These are phyloP conservation scores for Plasmodium malariae DNA, from an alignment of 169 alveolate genomes.

Conservation along the genomic window DNA sequence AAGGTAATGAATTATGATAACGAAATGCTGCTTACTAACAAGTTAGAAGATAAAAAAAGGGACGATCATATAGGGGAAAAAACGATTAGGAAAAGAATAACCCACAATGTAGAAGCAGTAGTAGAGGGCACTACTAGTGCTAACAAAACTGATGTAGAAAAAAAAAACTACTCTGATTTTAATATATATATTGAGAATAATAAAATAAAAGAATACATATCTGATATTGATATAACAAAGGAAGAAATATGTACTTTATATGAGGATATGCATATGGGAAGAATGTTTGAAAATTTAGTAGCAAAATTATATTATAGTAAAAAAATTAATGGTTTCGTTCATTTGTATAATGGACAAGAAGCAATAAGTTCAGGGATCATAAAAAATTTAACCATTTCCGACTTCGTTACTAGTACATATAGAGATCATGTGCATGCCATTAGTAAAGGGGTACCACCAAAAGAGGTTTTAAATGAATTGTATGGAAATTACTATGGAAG, in stretches of 20 bases:
- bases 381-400: constrained; percentile 88
- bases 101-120: too few species aligned
- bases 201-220: constrained; percentile 25
- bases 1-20: too few species aligned
- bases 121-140: background rate
- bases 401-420: constrained; percentile 90
- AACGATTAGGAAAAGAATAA: background rate
- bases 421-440: constrained; percentile 92
- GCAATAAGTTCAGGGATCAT: constrained; percentile 90
- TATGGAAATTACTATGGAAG: constrained; percentile 91
- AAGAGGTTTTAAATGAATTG: constrained; percentile 89
- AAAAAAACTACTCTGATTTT: constrained; percentile 6
- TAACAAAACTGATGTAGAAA: background rate
- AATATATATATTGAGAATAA: constrained; percentile 46
- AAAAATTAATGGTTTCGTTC: constrained; percentile 91
- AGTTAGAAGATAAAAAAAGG: background rate
- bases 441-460: constrained; percentile 89
- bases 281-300: constrained; percentile 90
- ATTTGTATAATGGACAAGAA: constrained; percentile 91
- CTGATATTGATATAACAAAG: constrained; percentile 64
- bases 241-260: constrained; percentile 86
- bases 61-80: background rate
- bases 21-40: too few species aligned
- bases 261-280: constrained; percentile 87
- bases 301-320: constrained; percentile 90